phyloP scores from a whole-genome alignment of 2,329 filamentous ascomycete species.

The Exophiala sideris region DNA sequence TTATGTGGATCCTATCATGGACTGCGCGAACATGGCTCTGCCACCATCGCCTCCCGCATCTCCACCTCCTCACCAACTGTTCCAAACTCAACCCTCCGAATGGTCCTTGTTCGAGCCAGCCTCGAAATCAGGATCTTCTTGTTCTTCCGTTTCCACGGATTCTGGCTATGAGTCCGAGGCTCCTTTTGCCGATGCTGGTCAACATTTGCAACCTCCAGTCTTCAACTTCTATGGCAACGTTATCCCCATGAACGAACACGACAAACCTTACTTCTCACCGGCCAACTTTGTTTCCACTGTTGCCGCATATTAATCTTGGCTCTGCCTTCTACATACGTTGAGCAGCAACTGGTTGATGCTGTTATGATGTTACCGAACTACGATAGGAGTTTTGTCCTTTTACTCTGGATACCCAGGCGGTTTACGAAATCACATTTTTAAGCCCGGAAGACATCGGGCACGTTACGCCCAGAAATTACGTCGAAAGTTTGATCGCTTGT shows the following conservation, averaged over 20 bases:
- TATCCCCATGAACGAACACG: conserved; percentile 25
- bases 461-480: not conserved
- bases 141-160: conserved; percentile 28
- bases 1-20: conserved; percentile 33
- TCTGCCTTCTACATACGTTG: conserved; percentile 15
- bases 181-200: conserved; percentile 19
- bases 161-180: conserved; percentile 29
- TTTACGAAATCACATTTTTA: conserved; percentile 1
- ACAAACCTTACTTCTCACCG: conserved; percentile 24
- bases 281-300: conserved; percentile 21
- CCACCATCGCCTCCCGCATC: conserved; percentile 35
- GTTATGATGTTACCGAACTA: conserved; percentile 22
- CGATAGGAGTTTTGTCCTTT: conserved; percentile 10
- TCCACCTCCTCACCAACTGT: conserved; percentile 19
- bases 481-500: not conserved
- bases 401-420: conserved; percentile 19
- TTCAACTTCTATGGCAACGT: conserved; percentile 30
- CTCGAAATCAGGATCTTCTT: conserved; percentile 28
- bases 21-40: conserved; percentile 36
- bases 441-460: no score
- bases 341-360: conserved; percentile 18
- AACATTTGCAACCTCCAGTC: conserved; percentile 15
- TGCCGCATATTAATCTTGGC: conserved; percentile 24
- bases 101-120: conserved; percentile 27
- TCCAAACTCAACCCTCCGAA: conserved; percentile 24